Conservation (phyloP, 345 rosid species). For the Lagerstroemia speciosa region DNA sequence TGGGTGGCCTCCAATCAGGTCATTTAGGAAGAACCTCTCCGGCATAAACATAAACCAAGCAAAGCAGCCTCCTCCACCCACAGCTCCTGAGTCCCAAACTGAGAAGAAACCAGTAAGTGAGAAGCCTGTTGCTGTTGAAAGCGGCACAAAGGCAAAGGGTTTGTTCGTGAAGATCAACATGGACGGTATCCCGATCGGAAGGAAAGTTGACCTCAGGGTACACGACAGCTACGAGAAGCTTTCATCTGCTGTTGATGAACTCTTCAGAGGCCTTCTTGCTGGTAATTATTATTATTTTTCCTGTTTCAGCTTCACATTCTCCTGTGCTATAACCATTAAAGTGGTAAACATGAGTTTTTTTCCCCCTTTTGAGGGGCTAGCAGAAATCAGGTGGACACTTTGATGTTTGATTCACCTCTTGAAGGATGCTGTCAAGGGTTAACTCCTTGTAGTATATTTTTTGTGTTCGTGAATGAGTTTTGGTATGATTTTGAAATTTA, state of each 20-base stretch:
- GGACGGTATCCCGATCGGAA: constrained; percentile 96
- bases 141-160: constrained; percentile 27
- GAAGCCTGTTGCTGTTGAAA: constrained; percentile 22
- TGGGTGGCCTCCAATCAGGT: constrained; percentile 98
- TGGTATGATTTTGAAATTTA: not conserved
- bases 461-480: not conserved
- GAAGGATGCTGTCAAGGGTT: too few relatives aligned
- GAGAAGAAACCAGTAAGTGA: constrained; percentile 29
- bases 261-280: constrained; percentile 89
- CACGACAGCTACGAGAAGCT: constrained; percentile 71
- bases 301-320: not conserved
- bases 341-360: not conserved
- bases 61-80: constrained; percentile 30
- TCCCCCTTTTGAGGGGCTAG: too few relatives aligned
- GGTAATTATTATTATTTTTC: constrained; percentile 40
- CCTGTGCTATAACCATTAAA: not conserved
- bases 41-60: constrained; percentile 44
- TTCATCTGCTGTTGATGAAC: constrained; percentile 74
- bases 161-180: constrained; percentile 84
- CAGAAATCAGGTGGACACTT: not conserved
- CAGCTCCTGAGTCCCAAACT: constrained; percentile 32
- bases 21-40: constrained; percentile 69
- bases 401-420: too few relatives aligned
- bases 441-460: too few relatives aligned
- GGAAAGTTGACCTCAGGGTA: constrained; percentile 89